These are phyloP conservation scores for Spirogloea muscicola DNA, from an alignment of 139 green algal genomes.

Conservation along the genomic window DNA sequence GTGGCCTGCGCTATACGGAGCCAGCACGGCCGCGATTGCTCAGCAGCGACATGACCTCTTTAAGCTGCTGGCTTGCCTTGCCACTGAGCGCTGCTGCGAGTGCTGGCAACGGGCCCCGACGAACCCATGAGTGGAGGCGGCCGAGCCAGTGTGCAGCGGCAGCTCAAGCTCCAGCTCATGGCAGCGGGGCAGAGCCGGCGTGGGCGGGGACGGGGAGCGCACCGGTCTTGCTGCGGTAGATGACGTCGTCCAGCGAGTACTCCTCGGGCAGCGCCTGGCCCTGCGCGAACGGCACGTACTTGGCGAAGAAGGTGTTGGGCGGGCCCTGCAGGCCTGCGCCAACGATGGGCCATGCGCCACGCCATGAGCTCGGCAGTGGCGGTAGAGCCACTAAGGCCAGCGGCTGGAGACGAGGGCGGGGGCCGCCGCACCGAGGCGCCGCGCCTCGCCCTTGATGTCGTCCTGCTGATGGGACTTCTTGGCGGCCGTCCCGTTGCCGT, in stretches of 20 bases:
- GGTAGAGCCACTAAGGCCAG: too few relatives aligned
- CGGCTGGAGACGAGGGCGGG: too few relatives aligned
- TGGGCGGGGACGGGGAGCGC: too few relatives aligned
- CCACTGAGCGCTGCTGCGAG: background rate
- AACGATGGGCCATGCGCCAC: background rate
- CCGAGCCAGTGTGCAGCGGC: too few relatives aligned
- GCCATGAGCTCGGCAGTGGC: too few relatives aligned
- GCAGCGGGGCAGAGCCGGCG: too few relatives aligned
- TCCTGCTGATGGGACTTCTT: too few relatives aligned
- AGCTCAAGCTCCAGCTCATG: too few relatives aligned
- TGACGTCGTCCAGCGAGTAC: slow-evolving; percentile 91
- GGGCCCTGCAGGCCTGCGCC: slow-evolving; percentile 12
- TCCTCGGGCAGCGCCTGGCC: slow-evolving; percentile 63
- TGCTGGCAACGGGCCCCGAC: background rate
- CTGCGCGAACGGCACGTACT: slow-evolving; percentile 87
- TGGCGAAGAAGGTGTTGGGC: slow-evolving; percentile 70
- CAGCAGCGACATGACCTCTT: background rate
- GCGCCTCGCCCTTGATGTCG: too few relatives aligned
- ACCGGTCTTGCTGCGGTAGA: slow-evolving; percentile 78
- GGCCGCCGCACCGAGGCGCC: too few relatives aligned
- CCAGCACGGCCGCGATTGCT: background rate
- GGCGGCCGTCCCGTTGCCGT: too few relatives aligned
- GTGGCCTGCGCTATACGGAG: slow-evolving; percentile 49
- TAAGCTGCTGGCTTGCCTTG: background rate
- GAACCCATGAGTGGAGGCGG: background rate